Percentiles rank a stretch among this genome's conserved stretches.
phyloP scores from a whole-genome alignment of 306 rosid genomes.

The Fagus crenata region DNA sequence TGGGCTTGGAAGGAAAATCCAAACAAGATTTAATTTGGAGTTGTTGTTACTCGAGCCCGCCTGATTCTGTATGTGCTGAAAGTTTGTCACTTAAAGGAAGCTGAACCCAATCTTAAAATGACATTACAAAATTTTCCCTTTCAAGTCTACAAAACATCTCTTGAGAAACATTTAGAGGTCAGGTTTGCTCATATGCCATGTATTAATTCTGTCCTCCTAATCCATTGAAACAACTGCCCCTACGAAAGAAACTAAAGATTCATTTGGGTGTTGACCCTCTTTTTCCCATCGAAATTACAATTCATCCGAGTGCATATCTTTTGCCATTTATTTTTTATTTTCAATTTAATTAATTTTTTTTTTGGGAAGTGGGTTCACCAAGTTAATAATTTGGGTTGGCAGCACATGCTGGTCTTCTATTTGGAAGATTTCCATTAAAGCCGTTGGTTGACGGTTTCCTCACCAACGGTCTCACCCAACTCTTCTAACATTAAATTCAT shows the following conservation, averaged over 20 bases:
- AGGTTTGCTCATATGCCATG: neutral
- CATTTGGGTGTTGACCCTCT: no score
- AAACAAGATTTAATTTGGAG: no score
- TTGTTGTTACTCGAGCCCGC: no score
- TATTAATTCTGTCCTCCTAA: no score
- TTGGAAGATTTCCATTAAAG: conserved; percentile 29
- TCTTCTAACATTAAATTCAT: conserved; percentile 51
- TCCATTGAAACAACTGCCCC: no score
- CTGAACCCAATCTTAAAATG: neutral
- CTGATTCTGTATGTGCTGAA: no score
- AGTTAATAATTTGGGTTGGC: conserved; percentile 26
- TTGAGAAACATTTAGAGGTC: neutral
- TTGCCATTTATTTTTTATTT: neutral
- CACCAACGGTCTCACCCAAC: conserved; percentile 38
- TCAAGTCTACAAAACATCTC: neutral
- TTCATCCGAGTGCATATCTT: no score
- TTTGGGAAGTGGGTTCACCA: conserved; percentile 38
- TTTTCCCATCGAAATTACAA: no score
- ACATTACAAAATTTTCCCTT: neutral
- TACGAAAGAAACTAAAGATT: no score
- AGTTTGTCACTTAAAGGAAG: neutral
- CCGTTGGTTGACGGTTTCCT: conserved; percentile 45
- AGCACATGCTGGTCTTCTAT: conserved; percentile 45
- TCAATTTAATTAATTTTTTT: neutral
- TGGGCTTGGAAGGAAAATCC: no score